Base-by-base conservation (phyloP, 2,329 filamentous ascomycete species). In the Aspergillus fructus region DNA sequence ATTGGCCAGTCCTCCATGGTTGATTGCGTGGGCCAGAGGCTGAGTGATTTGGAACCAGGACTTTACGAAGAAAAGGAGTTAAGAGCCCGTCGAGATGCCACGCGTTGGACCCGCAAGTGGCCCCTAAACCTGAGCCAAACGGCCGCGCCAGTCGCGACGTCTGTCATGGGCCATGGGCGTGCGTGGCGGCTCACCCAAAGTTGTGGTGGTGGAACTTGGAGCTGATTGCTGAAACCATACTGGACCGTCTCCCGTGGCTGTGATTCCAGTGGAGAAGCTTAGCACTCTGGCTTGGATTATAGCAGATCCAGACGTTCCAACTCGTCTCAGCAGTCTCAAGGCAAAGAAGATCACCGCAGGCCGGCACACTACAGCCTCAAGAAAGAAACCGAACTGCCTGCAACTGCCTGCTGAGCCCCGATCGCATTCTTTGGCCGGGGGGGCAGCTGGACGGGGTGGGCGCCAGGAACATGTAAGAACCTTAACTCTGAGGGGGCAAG, bases 41-140 rank as follows among this genome's bases (percentile, higher is more conserved):
- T 30, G 27, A 30, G 27, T 9, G 27, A 30, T 30, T 30, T 30
- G 27, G 27, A 30, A 30, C 27, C 27, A 30, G 27, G 21, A 19
- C 40, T 19, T 9, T 19, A 12, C 21, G 42, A 24, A 27, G 42
- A 30, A 27, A 27, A 13, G 23, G n/a, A 30, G 19, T 27, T 4
- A 47, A 23, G 24, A 47, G 15, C 33, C 33, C 47, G 47, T 19
- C 23, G 9, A 6, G 21, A 43, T 34, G 49, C 41, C 41, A 45
- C 49, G 49, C 49, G 49, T 45, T 45, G 24, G 49, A 24, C 17
- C 49, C 27, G 40, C 40, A 43, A 45, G 49, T 45, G 27, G 40
- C n/a, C 15, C 21, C 11, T 11, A 30, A 50, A 30, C 34, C 48
- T 4, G n/a, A 12, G 27, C 27, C 27, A 30, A 30, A 30, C 27